A percentile compares a stretch with the other conserved stretches of the same genome.
phyloP scores from a whole-genome alignment of 257 asterid genomes.

The Gentiana dahurica region DNA sequence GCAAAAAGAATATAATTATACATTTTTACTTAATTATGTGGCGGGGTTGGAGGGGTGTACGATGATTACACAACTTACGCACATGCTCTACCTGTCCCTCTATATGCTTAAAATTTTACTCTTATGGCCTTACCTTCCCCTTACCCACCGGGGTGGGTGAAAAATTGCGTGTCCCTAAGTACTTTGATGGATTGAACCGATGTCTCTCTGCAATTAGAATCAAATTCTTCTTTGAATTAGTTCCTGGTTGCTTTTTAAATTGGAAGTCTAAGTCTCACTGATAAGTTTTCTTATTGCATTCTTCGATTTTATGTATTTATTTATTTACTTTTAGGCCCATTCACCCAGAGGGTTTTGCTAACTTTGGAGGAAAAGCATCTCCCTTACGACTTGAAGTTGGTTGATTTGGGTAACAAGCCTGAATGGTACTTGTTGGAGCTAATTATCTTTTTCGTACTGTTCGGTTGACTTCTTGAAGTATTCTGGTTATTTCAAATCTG shows the following conservation, averaged over 20 bases:
- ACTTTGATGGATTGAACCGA: not conserved
- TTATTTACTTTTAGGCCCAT: constrained; percentile 56
- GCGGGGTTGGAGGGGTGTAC: no score
- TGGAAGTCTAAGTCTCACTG: no score
- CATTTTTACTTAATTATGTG: no score
- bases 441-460: not conserved
- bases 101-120: no score
- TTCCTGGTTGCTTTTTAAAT: no score
- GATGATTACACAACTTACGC: no score
- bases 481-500: not conserved
- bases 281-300: no score
- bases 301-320: not conserved
- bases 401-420: constrained; percentile 75
- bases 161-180: no score
- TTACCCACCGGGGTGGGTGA: no score
- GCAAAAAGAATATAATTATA: no score
- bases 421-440: constrained; percentile 45
- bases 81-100: no score
- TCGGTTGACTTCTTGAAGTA: not conserved
- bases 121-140: no score
- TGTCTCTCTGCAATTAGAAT: not conserved
- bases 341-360: constrained; percentile 80
- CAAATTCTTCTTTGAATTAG: not conserved
- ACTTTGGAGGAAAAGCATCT: constrained; percentile 84
- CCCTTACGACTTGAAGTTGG: constrained; percentile 71